These are phyloP conservation scores for Forsythia suspensa DNA, from an alignment of 257 asterid genomes.

Conservation along the genomic window DNA sequence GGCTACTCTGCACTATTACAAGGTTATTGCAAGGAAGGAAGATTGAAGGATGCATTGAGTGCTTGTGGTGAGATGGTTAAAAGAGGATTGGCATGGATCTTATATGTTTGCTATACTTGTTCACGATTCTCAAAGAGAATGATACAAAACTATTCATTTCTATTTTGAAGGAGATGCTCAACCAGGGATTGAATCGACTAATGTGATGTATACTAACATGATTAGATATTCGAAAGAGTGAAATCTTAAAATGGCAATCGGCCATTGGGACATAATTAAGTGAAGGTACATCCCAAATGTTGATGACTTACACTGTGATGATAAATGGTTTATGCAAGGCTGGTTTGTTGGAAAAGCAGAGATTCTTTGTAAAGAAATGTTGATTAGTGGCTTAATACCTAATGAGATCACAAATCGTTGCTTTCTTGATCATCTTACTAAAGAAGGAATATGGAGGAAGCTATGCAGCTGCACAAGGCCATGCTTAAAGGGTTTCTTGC, in stretches of 20 bases:
- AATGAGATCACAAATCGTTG: constrained; percentile 75
- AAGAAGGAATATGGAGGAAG: constrained; percentile 65
- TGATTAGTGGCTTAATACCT: constrained; percentile 53
- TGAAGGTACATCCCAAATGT: constrained; percentile 64
- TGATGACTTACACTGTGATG: constrained; percentile 64
- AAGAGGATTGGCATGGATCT: constrained; percentile 67
- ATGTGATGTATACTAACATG: constrained; percentile 61
- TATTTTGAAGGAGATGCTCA: constrained; percentile 56
- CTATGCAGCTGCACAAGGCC: constrained; percentile 54
- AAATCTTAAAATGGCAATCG: constrained; percentile 56
- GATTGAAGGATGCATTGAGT: constrained; percentile 59
- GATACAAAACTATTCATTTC: constrained; percentile 39
- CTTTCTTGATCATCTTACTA: constrained; percentile 71
- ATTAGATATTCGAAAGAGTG: constrained; percentile 70
- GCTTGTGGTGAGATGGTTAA: constrained; percentile 52
- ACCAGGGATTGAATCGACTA: constrained; percentile 57
- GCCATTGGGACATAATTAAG: constrained; percentile 70
- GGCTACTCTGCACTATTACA: constrained; percentile 78
- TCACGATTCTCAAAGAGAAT: constrained; percentile 43
- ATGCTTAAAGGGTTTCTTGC: constrained; percentile 58
- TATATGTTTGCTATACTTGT: constrained; percentile 66
- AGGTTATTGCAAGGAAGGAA: constrained; percentile 69
- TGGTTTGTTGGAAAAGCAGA: constrained; percentile 65
- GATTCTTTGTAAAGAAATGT: constrained; percentile 63
- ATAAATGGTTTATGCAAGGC: constrained; percentile 68